phyloP scores from a whole-genome alignment of 31 red algal species.

The Asparagopsis taxiformis region DNA sequence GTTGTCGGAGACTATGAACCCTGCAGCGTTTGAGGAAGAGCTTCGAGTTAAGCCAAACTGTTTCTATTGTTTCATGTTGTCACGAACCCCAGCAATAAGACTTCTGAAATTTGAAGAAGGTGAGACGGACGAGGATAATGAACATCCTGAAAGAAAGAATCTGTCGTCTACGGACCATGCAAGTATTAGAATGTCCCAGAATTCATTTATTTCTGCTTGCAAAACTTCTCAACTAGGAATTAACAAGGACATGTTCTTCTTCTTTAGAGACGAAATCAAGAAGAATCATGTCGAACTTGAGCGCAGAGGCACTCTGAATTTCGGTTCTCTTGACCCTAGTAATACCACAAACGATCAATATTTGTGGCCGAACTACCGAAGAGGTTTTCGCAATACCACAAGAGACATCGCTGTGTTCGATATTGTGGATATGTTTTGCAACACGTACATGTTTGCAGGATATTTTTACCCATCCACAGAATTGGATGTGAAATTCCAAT shows the following conservation, averaged over 20 bases:
- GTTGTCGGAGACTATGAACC: constrained; percentile 10
- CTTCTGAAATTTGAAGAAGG: too few relatives aligned
- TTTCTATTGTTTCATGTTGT: constrained; percentile 19
- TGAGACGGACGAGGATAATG: neutral
- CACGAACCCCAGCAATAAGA: neutral
- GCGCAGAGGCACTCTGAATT: constrained; percentile 45
- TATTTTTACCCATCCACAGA: constrained; percentile 61
- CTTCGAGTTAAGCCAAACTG: constrained; percentile 13
- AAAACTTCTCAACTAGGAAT: constrained; percentile 15
- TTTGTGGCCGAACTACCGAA: constrained; percentile 19
- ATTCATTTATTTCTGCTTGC: constrained; percentile 38
- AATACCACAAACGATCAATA: constrained; percentile 23
- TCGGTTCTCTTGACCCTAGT: constrained; percentile 25
- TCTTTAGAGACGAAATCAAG: constrained; percentile 13
- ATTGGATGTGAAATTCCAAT: constrained; percentile 29
- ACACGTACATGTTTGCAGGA: constrained; percentile 66
- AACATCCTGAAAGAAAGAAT: neutral
- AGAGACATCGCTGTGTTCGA: constrained; percentile 25
- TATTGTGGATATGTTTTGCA: constrained; percentile 60
- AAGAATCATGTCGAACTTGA: constrained; percentile 26
- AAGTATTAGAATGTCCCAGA: constrained; percentile 7
- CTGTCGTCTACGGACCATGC: neutral
- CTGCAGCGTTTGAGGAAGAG: constrained; percentile 18
- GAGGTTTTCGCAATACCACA: constrained; percentile 17
- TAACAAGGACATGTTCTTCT: neutral